A percentile compares a stretch with the other conserved stretches of the same genome.
phyloP scores from a whole-genome alignment of 768 basidiomycete genomes.

The Lentinula sp. region DNA sequence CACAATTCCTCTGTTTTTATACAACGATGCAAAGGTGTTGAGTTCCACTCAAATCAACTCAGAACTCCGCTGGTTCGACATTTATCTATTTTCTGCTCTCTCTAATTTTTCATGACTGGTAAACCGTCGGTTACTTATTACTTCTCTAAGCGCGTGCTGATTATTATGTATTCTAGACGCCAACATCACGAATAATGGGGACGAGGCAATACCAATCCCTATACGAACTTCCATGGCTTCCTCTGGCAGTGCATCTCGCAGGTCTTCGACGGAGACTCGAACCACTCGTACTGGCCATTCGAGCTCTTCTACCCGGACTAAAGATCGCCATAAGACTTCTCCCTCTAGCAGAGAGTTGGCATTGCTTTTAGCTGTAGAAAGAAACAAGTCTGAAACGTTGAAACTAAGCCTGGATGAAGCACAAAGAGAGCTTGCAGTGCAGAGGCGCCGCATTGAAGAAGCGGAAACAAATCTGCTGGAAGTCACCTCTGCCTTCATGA shows the following conservation, averaged over 20 bases:
- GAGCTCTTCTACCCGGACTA: slow-evolving; percentile 56
- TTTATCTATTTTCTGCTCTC: background rate
- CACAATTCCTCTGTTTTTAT: background rate
- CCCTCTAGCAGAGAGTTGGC: slow-evolving; percentile 30
- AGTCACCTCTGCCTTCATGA: slow-evolving; percentile 32
- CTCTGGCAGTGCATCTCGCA: background rate
- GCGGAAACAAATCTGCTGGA: slow-evolving; percentile 36
- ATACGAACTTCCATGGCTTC: slow-evolving; percentile 1
- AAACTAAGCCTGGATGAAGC: slow-evolving; percentile 28
- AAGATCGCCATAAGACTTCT: slow-evolving; percentile 21
- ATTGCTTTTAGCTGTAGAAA: slow-evolving; percentile 33
- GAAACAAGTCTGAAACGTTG: slow-evolving; percentile 27
- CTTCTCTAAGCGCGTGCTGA: background rate
- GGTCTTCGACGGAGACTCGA: slow-evolving; percentile 2
- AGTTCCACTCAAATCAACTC: too few relatives aligned
- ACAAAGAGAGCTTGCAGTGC: slow-evolving; percentile 32
- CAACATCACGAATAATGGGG: background rate
- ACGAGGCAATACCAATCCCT: background rate
- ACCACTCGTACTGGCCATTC: background rate
- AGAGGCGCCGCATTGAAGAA: slow-evolving; percentile 37
- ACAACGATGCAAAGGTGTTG: background rate
- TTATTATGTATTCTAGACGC: slow-evolving; percentile 1
- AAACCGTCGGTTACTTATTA: background rate
- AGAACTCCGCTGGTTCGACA: background rate
- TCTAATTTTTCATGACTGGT: background rate